These are phyloP conservation scores for Lactarius vividus DNA, from an alignment of 768 basidiomycete genomes.

Conservation along the genomic window DNA sequence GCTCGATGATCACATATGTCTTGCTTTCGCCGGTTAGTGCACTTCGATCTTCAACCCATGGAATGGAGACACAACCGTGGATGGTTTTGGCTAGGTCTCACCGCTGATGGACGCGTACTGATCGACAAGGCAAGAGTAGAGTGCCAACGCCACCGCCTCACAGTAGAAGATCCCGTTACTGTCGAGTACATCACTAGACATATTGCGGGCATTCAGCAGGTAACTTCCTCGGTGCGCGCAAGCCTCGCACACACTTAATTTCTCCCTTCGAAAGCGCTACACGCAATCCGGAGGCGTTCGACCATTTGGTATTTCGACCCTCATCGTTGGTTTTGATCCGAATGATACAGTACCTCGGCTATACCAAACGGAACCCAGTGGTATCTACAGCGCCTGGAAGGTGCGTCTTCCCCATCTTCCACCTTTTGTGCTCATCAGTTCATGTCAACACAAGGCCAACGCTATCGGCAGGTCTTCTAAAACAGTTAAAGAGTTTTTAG, in stretches of 20 bases:
- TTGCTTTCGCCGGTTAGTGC: conserved; percentile 90
- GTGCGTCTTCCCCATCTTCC: conserved; percentile 38
- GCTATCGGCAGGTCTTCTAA: conserved; percentile 98
- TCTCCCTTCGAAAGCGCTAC: conserved; percentile 61
- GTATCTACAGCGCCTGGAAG: conserved; percentile 99
- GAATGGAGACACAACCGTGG: conserved; percentile 15
- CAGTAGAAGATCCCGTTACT: conserved; percentile 96
- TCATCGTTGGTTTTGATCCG: conserved; percentile 97
- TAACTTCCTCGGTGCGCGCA: conserved; percentile 34
- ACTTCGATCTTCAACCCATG: not conserved
- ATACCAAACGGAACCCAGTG: conserved; percentile 97
- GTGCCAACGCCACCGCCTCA: conserved; percentile 95
- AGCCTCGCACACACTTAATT: not conserved
- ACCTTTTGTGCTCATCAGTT: not conserved
- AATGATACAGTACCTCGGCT: conserved; percentile 82
- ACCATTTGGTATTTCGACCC: conserved; percentile 96
- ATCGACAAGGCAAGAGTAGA: conserved; percentile 98
- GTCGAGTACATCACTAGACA: conserved; percentile 98
- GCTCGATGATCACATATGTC: conserved; percentile 96
- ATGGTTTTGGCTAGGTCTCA: conserved; percentile 62
- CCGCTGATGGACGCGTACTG: conserved; percentile 94
- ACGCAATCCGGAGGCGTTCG: conserved; percentile 99
- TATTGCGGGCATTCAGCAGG: conserved; percentile 99
- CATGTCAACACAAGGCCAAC: conserved; percentile 64
- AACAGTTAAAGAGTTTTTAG: conserved; percentile 96